phyloP scores from a whole-genome alignment of 2,329 filamentous ascomycete genomes.

The Tolypocladium paradoxum region DNA sequence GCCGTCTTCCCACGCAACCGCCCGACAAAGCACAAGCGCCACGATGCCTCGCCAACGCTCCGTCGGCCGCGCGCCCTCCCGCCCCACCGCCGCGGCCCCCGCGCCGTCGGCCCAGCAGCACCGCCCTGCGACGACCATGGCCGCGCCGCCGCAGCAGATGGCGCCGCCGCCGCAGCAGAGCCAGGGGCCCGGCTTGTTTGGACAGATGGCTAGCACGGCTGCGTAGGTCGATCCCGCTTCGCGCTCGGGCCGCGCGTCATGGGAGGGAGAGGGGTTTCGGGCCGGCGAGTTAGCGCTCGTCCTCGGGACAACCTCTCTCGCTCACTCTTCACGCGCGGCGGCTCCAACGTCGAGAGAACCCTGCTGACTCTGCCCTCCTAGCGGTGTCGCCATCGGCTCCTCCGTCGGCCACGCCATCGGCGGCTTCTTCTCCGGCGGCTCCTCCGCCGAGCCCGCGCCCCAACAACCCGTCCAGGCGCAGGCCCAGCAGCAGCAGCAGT shows the following conservation, averaged over 20 bases:
- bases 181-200: conserved; percentile 76
- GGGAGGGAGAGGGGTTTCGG: neutral
- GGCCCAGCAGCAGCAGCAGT: conserved; percentile 33
- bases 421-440: conserved; percentile 71
- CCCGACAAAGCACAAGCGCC: conserved; percentile 4
- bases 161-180: conserved; percentile 37
- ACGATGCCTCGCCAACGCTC: conserved; percentile 72
- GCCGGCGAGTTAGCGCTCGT: too few species aligned
- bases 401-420: conserved; percentile 92
- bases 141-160: conserved; percentile 33
- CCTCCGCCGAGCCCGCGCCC: conserved; percentile 39
- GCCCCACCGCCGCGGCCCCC: conserved; percentile 54
- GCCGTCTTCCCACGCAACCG: conserved; percentile 4
- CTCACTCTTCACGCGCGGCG: neutral
- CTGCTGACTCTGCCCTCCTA: conserved; percentile 25
- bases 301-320: neutral
- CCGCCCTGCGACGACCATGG: conserved; percentile 61
- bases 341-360: neutral
- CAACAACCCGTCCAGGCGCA: conserved; percentile 37
- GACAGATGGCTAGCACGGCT: conserved; percentile 94
- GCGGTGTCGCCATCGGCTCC: conserved; percentile 92
- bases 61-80: conserved; percentile 52
- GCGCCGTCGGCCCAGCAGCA: conserved; percentile 50
- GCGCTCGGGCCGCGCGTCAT: neutral
- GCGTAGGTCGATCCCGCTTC: conserved; percentile 60